These are phyloP conservation scores for Geotrichum australiense DNA, from an alignment of 1,139 yeast species.

Conservation along the genomic window DNA sequence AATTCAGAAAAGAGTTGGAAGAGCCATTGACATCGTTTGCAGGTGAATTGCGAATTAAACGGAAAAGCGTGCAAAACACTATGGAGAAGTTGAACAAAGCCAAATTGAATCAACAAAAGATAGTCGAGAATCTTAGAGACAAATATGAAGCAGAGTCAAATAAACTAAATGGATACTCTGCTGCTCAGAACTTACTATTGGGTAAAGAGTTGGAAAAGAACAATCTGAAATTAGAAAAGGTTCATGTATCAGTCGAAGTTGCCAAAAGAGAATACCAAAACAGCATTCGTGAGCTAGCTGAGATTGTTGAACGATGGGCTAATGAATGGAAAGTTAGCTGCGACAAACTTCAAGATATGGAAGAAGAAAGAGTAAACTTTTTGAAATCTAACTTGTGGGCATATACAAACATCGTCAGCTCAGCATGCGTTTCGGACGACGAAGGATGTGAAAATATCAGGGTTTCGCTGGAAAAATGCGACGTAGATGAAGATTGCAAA, in stretches of 20 bases:
- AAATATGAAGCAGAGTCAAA: conserved; percentile 55
- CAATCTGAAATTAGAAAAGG: conserved; percentile 53
- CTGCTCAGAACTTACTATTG: conserved; percentile 66
- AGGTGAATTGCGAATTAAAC: conserved; percentile 39
- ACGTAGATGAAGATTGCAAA: conserved; percentile 53
- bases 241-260: conserved; percentile 43
- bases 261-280: conserved; percentile 54
- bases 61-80: conserved; percentile 42
- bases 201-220: conserved; percentile 70
- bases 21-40: conserved; percentile 41
- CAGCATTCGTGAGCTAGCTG: conserved; percentile 53
- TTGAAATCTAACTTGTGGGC: conserved; percentile 76
- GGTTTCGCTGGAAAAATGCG: conserved; percentile 59
- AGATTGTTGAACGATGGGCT: conserved; percentile 64
- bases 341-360: conserved; percentile 65
- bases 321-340: conserved; percentile 73
- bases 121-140: conserved; percentile 41
- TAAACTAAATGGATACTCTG: conserved; percentile 50
- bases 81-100: conserved; percentile 40
- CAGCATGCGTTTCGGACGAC: conserved; percentile 73
- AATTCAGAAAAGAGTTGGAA: conserved; percentile 39
- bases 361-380: conserved; percentile 69
- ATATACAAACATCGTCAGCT: conserved; percentile 68
- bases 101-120: conserved; percentile 35
- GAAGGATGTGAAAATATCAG: conserved; percentile 68